Percentiles rank a stretch among this genome's conserved stretches.
phyloP scores from a whole-genome alignment of 257 asterid genomes.

The Leonotis leonurus region DNA sequence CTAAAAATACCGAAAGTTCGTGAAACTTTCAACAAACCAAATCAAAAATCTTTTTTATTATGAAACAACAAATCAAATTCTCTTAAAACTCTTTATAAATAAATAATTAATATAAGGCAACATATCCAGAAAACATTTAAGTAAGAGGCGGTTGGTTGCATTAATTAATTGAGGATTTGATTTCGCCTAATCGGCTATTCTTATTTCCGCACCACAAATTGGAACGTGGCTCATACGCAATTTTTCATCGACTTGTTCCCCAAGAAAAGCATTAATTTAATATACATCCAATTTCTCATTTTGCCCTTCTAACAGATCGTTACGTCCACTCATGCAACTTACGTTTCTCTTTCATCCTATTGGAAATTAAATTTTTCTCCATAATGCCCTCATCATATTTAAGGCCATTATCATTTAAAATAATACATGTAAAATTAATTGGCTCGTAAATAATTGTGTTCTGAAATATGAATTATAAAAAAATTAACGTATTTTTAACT shows the following conservation, averaged over 20 bases:
- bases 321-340: not conserved
- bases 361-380: not conserved
- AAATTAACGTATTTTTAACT: too few relatives aligned
- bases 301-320: conserved; percentile 4
- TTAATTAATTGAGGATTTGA: not conserved
- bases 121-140: not conserved
- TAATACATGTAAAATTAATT: too few relatives aligned
- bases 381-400: not conserved
- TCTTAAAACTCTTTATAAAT: not conserved
- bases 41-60: too few relatives aligned
- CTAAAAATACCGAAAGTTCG: too few relatives aligned
- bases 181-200: not conserved
- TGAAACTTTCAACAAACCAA: too few relatives aligned
- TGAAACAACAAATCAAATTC: not conserved
- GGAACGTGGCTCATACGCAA: conserved; percentile 6
- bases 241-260: conserved; percentile 15
- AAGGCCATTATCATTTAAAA: not conserved
- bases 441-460: too few relatives aligned
- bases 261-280: conserved; percentile 9
- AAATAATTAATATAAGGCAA: too few relatives aligned
- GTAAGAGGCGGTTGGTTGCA: not conserved
- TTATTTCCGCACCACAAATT: not conserved
- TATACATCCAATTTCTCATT: not conserved
- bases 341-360: not conserved
- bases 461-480: too few relatives aligned